phyloP scores from a whole-genome alignment of 805 yeast genomes.

The Nakazawaea ernobii region DNA sequence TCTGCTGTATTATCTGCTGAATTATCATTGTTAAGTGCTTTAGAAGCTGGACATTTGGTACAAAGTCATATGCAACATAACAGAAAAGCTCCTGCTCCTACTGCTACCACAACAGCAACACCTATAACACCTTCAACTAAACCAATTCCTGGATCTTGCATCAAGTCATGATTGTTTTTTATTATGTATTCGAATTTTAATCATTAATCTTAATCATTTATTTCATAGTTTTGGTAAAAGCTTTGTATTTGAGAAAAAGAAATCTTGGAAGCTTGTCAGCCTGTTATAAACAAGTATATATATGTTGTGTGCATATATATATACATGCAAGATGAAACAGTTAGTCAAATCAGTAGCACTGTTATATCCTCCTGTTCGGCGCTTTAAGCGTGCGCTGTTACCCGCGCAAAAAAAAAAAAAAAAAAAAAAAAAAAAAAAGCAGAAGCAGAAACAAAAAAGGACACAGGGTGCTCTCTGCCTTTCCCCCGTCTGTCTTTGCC shows the following conservation, averaged over 20 bases:
- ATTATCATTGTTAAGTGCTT: slow-evolving; percentile 87
- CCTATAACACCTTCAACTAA: slow-evolving; percentile 19
- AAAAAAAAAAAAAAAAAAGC: too few relatives aligned
- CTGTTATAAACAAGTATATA: too few relatives aligned
- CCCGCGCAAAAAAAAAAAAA: too few relatives aligned
- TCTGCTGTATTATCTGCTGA: slow-evolving; percentile 96
- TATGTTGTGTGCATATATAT: too few relatives aligned
- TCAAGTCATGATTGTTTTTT: slow-evolving; percentile 5
- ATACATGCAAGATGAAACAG: too few relatives aligned
- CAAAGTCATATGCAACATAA: slow-evolving; percentile 97
- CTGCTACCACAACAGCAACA: slow-evolving; percentile 35
- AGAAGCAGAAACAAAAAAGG: too few relatives aligned
- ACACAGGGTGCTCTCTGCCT: too few relatives aligned
- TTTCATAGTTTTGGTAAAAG: not conserved
- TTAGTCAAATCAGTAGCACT: too few relatives aligned
- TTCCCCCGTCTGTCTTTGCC: too few relatives aligned
- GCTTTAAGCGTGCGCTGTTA: too few relatives aligned
- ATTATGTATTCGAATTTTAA: not conserved
- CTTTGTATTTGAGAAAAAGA: not conserved
- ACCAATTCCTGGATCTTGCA: slow-evolving; percentile 12
- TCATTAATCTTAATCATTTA: not conserved
- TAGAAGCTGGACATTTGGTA: slow-evolving; percentile 97
- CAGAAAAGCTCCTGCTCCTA: slow-evolving; percentile 54
- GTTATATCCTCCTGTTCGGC: too few relatives aligned
- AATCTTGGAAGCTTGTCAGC: not conserved